Evolutionary conservation across 1,284 basidiomycete genomes (phyloP).

Genomic region (Veloporphyrellus conicus): DNA sequence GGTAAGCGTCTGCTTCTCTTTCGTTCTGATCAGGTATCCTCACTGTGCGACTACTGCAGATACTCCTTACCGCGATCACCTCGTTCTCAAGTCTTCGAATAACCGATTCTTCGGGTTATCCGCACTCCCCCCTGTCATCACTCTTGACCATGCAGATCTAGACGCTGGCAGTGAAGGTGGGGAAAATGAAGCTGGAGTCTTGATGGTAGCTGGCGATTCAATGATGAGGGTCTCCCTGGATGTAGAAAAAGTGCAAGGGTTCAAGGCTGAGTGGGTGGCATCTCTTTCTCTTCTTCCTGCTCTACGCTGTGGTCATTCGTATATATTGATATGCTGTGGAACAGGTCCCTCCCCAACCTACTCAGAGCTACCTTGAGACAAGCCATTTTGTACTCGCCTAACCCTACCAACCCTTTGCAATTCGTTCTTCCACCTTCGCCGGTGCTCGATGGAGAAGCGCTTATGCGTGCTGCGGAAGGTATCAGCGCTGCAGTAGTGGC

Average conservation of each 20-base stretch:
- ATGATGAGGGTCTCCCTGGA: constrained; percentile 66
- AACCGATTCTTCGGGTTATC: constrained; percentile 71
- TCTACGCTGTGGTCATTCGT: constrained; percentile 35
- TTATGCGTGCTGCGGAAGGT: constrained; percentile 77
- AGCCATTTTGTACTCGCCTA: constrained; percentile 65
- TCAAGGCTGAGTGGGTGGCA: constrained; percentile 53
- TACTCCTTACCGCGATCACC: constrained; percentile 64
- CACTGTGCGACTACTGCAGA: constrained; percentile 37
- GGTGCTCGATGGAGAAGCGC: constrained; percentile 66
- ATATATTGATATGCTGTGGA: constrained; percentile 32
- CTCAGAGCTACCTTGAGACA: constrained; percentile 85
- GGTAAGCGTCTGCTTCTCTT: constrained; percentile 37
- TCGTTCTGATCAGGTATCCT: neutral
- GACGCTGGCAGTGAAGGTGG: constrained; percentile 9
- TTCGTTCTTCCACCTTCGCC: constrained; percentile 75
- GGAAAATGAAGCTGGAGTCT: constrained; percentile 45
- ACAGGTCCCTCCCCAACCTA: constrained; percentile 58
- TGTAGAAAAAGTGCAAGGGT: constrained; percentile 53
- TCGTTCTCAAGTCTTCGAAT: constrained; percentile 62
- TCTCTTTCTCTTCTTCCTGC: constrained; percentile 19
- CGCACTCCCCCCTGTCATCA: constrained; percentile 35
- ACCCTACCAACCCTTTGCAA: constrained; percentile 70
- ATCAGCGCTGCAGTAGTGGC: constrained; percentile 71
- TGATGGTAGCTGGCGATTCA: constrained; percentile 62
- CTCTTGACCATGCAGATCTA: constrained; percentile 25